Percentiles rank a stretch among this genome's conserved stretches.
phyloP scores from a whole-genome alignment of 2,329 filamentous ascomycete species.

The Cryoendolithus antarcticus region DNA sequence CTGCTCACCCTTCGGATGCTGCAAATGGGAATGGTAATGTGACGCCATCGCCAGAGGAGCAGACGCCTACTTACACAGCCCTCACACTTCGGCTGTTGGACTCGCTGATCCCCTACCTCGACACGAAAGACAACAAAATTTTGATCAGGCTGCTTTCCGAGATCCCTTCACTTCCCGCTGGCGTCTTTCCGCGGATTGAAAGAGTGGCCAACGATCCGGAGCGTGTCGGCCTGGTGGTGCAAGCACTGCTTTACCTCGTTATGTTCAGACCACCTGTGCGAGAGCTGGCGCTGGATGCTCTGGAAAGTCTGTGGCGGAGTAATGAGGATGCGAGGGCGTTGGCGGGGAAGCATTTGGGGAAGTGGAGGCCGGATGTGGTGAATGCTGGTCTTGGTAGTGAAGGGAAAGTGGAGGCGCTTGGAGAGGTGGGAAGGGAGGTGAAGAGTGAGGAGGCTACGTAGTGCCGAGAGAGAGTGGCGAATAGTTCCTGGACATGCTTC shows the following conservation, averaged over 20 bases:
- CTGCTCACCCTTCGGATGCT: neutral
- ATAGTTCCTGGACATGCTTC: no score
- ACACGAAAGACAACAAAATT: conserved; percentile 69
- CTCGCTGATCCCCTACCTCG: conserved; percentile 80
- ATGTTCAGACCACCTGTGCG: conserved; percentile 48
- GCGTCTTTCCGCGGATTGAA: conserved; percentile 60
- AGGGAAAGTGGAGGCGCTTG: neutral
- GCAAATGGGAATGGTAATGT: conserved; percentile 4
- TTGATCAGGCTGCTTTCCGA: conserved; percentile 86
- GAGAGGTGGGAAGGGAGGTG: conserved; percentile 11
- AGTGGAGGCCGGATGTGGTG: conserved; percentile 41
- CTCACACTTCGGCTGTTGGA: conserved; percentile 51
- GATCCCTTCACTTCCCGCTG: conserved; percentile 63
- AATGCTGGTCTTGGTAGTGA: conserved; percentile 9
- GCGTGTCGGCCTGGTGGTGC: conserved; percentile 45
- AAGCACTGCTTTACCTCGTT: conserved; percentile 46
- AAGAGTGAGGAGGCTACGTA: no score
- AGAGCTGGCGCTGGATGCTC: conserved; percentile 43
- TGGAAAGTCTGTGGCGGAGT: conserved; percentile 47
- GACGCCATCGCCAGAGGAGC: conserved; percentile 2
- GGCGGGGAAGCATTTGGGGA: conserved; percentile 41
- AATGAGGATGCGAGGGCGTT: conserved; percentile 35
- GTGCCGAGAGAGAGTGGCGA: no score
- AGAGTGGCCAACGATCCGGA: conserved; percentile 52
- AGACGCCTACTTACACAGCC: conserved; percentile 17